Percentiles rank a stretch among this genome's conserved stretches.
These are phyloP conservation scores for Blastobotrys niveus DNA, from an alignment of 1,139 yeast species.

Conservation along the genomic window DNA sequence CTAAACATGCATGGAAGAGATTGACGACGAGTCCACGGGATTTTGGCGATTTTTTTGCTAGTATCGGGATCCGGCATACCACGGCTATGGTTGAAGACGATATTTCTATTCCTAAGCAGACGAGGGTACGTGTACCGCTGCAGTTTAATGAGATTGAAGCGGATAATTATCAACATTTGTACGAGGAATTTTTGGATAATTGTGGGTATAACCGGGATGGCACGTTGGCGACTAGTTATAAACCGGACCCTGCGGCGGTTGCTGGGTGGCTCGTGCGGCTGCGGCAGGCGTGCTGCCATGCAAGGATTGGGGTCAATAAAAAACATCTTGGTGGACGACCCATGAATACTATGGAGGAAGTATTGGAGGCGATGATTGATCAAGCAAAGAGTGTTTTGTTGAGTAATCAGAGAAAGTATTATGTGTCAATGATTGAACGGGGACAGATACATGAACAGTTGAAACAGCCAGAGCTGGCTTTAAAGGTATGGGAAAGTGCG, in stretches of 20 bases:
- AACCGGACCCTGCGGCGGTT: constrained; percentile 23
- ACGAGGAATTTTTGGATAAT: constrained; percentile 55
- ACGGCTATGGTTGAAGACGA: constrained; percentile 76
- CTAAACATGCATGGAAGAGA: constrained; percentile 30
- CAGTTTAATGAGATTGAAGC: constrained; percentile 80
- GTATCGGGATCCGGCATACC: constrained; percentile 68
- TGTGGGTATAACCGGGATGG: constrained; percentile 59
- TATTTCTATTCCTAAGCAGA: constrained; percentile 71
- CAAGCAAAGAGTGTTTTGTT: constrained; percentile 47
- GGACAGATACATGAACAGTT: constrained; percentile 60
- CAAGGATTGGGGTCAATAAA: constrained; percentile 53
- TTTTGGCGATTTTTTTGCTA: constrained; percentile 44
- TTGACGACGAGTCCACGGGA: constrained; percentile 36
- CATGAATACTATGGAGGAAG: constrained; percentile 53
- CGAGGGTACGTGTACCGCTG: constrained; percentile 57
- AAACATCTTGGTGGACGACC: constrained; percentile 28
- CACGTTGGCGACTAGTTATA: constrained; percentile 35
- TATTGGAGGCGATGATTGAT: constrained; percentile 57
- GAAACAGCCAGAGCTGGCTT: constrained; percentile 47
- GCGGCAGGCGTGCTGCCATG: constrained; percentile 80
- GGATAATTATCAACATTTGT: constrained; percentile 65
- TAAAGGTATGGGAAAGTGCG: constrained; percentile 40
- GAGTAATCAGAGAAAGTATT: constrained; percentile 45
- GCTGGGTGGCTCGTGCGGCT: constrained; percentile 57
- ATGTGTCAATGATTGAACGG: constrained; percentile 43